Conservation (phyloP, 352 stramenopile genomes). For the Globisporangium solare region DNA sequence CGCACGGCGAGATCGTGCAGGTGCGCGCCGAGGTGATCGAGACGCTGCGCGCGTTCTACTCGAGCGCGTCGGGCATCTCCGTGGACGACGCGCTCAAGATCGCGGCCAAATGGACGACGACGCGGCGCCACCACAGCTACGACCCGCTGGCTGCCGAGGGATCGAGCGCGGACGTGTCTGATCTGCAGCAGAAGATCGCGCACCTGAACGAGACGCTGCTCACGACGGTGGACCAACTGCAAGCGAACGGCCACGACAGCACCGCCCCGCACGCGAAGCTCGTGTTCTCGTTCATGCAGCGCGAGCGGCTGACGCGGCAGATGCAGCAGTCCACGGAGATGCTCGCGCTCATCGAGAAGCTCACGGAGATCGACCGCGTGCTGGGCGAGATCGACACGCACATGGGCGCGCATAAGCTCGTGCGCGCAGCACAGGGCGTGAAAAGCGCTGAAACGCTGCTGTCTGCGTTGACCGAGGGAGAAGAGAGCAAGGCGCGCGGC, state of each 20-base stretch:
- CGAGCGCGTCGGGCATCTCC: conserved; percentile 45
- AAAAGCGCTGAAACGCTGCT: conserved; percentile 37
- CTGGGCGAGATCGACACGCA: conserved; percentile 41
- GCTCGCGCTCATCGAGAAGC: conserved; percentile 60
- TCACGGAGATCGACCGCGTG: conserved; percentile 53
- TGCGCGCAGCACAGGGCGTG: conserved; percentile 37
- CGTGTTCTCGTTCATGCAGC: conserved; percentile 49
- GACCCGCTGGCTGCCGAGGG: conserved; percentile 2
- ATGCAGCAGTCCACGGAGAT: conserved; percentile 59
- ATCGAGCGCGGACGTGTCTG: conserved; percentile 17
- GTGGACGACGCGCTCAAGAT: conserved; percentile 56
- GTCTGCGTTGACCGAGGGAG: conserved; percentile 15
- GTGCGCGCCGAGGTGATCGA: conserved; percentile 53
- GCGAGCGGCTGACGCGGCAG: conserved; percentile 52
- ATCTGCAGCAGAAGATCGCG: conserved; percentile 47
- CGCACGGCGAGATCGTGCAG: conserved; percentile 51
- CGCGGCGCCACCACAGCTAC: conserved; percentile 1
- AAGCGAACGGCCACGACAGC: conserved; percentile 22
- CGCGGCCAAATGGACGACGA: conserved; percentile 40
- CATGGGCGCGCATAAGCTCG: conserved; percentile 39
- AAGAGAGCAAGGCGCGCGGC: background rate
- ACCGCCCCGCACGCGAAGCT: conserved; percentile 30
- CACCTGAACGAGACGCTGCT: conserved; percentile 38
- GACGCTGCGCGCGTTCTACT: conserved; percentile 63
- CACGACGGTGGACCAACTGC: conserved; percentile 44